Conservation (phyloP, 768 basidiomycete genomes). For the Tylopilus subfusipes region DNA sequence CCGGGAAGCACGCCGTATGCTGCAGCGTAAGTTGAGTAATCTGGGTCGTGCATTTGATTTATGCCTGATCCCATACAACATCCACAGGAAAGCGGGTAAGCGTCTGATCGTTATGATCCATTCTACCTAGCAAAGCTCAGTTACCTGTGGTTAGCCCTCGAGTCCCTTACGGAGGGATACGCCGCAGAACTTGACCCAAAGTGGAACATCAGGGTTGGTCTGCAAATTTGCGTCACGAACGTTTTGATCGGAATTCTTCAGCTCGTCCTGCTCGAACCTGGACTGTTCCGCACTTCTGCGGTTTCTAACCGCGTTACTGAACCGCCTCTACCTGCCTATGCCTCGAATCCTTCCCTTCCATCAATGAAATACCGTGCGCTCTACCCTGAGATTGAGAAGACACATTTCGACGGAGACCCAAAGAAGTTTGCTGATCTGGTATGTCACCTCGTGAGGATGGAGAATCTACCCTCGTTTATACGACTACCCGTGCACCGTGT, state of each 20-base stretch:
- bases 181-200: constrained; percentile 32
- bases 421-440: constrained; percentile 21
- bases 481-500: constrained; percentile 25
- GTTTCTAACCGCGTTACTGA: constrained; percentile 9
- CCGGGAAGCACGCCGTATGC: constrained; percentile 22
- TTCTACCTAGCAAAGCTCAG: neutral
- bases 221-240: neutral
- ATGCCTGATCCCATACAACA: neutral
- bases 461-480: constrained; percentile 15
- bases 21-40: constrained; percentile 23
- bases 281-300: constrained; percentile 23
- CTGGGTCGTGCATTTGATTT: neutral
- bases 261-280: constrained; percentile 24
- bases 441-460: constrained; percentile 15
- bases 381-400: constrained; percentile 16
- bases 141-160: constrained; percentile 26
- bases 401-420: constrained; percentile 23
- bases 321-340: constrained; percentile 15
- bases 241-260: constrained; percentile 1
- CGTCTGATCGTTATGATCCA: neutral
- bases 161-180: constrained; percentile 31
- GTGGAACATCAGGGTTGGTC: constrained; percentile 35
- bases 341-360: constrained; percentile 26
- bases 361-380: constrained; percentile 22
- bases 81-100: constrained; percentile 20